Percentiles rank a stretch among this genome's conserved stretches.
Evolutionary conservation across 108 stramenopile species (phyloP).

Genomic region (Cyclotella sp.): DNA sequence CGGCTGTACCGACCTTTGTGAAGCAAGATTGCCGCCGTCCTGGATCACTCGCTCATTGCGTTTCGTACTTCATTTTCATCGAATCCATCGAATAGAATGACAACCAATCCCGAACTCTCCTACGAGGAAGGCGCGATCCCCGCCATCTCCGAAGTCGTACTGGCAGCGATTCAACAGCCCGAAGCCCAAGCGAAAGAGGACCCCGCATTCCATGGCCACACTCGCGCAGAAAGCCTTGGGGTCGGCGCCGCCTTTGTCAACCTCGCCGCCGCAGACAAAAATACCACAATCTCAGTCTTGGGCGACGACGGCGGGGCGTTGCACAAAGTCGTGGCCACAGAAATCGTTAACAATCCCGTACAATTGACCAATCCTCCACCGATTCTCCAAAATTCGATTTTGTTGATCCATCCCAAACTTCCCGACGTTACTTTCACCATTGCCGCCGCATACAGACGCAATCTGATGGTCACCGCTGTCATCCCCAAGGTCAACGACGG

Average conservation of each 20-base stretch:
- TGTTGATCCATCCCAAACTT: slow-evolving; percentile 53
- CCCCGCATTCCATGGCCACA: neutral
- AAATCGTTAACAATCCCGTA: slow-evolving; percentile 54
- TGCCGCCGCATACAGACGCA: slow-evolving; percentile 48
- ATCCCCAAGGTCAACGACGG: slow-evolving; percentile 55
- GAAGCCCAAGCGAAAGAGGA: neutral
- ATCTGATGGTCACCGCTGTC: slow-evolving; percentile 61
- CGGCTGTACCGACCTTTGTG: too few relatives aligned
- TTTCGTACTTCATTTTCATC: neutral
- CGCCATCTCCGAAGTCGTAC: slow-evolving; percentile 37
- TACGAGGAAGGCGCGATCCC: neutral
- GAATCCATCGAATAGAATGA: slow-evolving; percentile 2
- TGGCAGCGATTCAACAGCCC: neutral
- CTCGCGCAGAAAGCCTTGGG: slow-evolving; percentile 17
- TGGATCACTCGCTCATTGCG: too few relatives aligned
- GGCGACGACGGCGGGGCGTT: slow-evolving; percentile 48
- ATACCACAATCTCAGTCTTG: slow-evolving; percentile 48
- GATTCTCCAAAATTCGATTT: slow-evolving; percentile 58
- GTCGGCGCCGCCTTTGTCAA: slow-evolving; percentile 45
- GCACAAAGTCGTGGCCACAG: slow-evolving; percentile 58
- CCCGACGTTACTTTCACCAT: slow-evolving; percentile 52
- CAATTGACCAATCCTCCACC: slow-evolving; percentile 18
- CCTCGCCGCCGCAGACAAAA: slow-evolving; percentile 37
- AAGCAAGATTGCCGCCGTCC: too few relatives aligned
- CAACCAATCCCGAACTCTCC: neutral